These are phyloP conservation scores for Vigna mungo DNA, from an alignment of 306 rosid genomes.

Conservation along the genomic window DNA sequence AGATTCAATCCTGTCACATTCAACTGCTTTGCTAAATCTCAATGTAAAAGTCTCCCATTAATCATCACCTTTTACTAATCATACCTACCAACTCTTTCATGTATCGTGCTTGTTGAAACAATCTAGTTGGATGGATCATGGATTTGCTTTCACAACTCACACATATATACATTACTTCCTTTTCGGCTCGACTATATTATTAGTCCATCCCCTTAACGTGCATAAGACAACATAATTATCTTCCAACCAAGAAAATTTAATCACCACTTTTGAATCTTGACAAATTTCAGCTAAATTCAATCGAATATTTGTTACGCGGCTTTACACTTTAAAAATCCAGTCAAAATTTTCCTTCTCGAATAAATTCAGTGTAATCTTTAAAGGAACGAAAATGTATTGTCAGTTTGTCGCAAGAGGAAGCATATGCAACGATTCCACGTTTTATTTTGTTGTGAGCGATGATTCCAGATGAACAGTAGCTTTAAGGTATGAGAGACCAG, in stretches of 20 bases:
- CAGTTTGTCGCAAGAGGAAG: constrained; percentile 30
- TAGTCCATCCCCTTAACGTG: constrained; percentile 4
- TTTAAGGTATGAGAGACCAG: constrained; percentile 43
- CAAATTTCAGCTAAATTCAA: not conserved
- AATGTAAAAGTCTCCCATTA: not conserved
- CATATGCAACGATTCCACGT: constrained; percentile 28
- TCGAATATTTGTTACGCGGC: not conserved
- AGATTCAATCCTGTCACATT: constrained; percentile 5
- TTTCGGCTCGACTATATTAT: not conserved
- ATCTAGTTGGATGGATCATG: not conserved
- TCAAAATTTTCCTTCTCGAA: not conserved
- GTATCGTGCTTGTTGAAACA: not conserved
- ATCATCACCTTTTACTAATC: constrained; percentile 23
- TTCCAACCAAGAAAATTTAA: not conserved
- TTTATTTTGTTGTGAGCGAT: not conserved
- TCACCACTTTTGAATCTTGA: not conserved
- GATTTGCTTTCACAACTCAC: constrained; percentile 2
- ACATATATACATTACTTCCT: not conserved
- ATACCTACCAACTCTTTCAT: not conserved
- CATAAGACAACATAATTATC: not conserved
- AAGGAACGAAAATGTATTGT: constrained; percentile 20
- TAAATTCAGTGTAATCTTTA: constrained; percentile 18
- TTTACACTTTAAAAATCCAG: not conserved
- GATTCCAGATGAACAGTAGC: constrained; percentile 32
- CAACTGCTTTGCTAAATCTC: not conserved